Evolutionary conservation across 805 yeast species (phyloP).

Genomic region (Candida chauliodis): DNA sequence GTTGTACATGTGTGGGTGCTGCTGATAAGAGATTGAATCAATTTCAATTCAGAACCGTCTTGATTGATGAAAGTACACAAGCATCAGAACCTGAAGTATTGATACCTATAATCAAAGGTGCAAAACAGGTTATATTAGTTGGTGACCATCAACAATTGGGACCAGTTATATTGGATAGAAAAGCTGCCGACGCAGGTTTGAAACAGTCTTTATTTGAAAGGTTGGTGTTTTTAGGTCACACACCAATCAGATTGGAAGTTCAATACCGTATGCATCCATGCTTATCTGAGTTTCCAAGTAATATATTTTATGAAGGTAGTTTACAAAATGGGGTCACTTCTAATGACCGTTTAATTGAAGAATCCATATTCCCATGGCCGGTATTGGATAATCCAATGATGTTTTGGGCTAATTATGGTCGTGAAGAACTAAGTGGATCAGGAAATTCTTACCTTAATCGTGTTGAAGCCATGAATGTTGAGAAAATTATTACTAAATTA

Average conservation of each 20-base stretch:
- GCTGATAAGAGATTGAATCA: slow-evolving; percentile 63
- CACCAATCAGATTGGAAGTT: slow-evolving; percentile 82
- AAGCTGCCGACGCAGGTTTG: slow-evolving; percentile 84
- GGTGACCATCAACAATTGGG: slow-evolving; percentile 97
- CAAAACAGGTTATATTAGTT: slow-evolving; percentile 82
- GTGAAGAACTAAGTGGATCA: slow-evolving; percentile 78
- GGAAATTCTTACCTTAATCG: slow-evolving; percentile 84
- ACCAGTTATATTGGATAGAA: slow-evolving; percentile 78
- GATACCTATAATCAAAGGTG: slow-evolving; percentile 86
- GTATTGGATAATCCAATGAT: slow-evolving; percentile 82
- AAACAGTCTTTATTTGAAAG: slow-evolving; percentile 86
- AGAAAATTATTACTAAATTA: slow-evolving; percentile 66
- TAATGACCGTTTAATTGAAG: slow-evolving; percentile 56
- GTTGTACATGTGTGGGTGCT: slow-evolving; percentile 92
- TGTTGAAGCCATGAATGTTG: slow-evolving; percentile 87
- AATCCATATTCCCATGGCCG: slow-evolving; percentile 87
- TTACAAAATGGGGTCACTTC: slow-evolving; percentile 88
- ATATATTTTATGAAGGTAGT: slow-evolving; percentile 89
- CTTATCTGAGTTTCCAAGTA: slow-evolving; percentile 81
- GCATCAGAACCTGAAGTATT: slow-evolving; percentile 90
- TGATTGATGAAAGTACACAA: slow-evolving; percentile 92
- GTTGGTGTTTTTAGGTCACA: slow-evolving; percentile 73
- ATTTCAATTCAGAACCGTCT: slow-evolving; percentile 66
- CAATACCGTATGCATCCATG: slow-evolving; percentile 96
- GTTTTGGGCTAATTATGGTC: slow-evolving; percentile 89